Base-by-base conservation (phyloP, 108 stramenopile genomes). In the Cyclotella atomus region DNA sequence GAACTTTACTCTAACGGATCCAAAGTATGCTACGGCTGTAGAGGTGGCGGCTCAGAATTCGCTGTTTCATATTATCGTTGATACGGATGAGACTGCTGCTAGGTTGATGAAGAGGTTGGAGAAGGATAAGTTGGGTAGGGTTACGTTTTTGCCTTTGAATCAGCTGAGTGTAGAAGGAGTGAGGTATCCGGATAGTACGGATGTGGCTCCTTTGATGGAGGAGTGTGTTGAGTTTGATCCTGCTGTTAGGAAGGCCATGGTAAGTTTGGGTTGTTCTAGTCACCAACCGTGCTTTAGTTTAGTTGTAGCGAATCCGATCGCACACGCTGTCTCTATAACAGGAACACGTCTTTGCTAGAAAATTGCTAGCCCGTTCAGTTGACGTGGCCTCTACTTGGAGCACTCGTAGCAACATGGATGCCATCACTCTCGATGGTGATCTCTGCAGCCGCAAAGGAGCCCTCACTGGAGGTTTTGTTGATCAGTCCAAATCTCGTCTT, bases 91-190 rank as follows among this genome's bases (percentile, higher is more conserved):
- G 27, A 98, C 98, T 5, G 98, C 99, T 2, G 96, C 97, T 7
- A 69, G 76, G 28, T 74, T 98, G 52, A 97, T 99, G 92, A 71
- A 75, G 56, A 84, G 89, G 10, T 81, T 99, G 54, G 97, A 98
- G 73, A 65, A 76, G 30, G 83, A 85, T 33, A 91, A 88, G 59
- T 77, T 91, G 23, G 99, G 99, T 23, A 91, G 99, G 38, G 92
- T 99, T 34, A 98, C 98, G 27, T 99, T 99, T 71, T 84, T 99
- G 85, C 99, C 99, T n/a, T 83, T 99, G 65, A 97, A 90, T 77
- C 93, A 85, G 59, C 80, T 99, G 34, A 86, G 84, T n/a, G 82
- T 86, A 8, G 87, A 87, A 20, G 76, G 77, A 23, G 79, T 70
- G 28, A 68, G 74, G 12, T 93, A 95, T 61, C 90, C 91, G 24